A percentile compares a stretch with the other conserved stretches of the same genome.
Evolutionary conservation across 2,329 filamentous ascomycete genomes (phyloP).

Genomic region (Nemania sp.): DNA sequence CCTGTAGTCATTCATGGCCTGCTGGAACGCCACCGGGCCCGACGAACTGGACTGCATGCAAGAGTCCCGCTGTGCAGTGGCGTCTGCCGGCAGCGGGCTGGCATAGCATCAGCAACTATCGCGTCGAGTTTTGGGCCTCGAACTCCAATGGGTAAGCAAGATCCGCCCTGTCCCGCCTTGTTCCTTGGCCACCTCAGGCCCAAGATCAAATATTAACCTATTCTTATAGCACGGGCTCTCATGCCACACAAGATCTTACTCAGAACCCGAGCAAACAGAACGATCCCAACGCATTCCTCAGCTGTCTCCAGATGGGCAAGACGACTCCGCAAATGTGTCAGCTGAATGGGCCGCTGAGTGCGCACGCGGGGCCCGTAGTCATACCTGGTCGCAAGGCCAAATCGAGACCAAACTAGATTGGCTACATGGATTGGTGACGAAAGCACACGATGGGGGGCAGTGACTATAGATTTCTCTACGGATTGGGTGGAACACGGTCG

Average conservation of each 20-base stretch:
- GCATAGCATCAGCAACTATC: constrained; percentile 8
- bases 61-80: constrained; percentile 16
- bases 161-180: neutral
- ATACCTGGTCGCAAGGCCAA: constrained; percentile 11
- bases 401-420: constrained; percentile 3
- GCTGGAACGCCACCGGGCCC: constrained; percentile 5
- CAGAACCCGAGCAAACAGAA: neutral
- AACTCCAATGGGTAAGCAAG: constrained; percentile 10
- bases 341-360: constrained; percentile 15
- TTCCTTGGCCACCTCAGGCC: no score
- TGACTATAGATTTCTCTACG: no score
- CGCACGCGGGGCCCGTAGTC: constrained; percentile 10
- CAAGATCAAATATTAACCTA: neutral
- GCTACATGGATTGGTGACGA: no score
- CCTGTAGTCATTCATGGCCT: constrained; percentile 13
- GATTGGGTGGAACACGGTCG: no score
- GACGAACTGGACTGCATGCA: constrained; percentile 12
- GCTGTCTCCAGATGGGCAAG: constrained; percentile 24
- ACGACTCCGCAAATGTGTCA: constrained; percentile 9
- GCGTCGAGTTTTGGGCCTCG: constrained; percentile 13
- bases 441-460: no score
- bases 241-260: constrained; percentile 17
- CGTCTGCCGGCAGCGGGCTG: constrained; percentile 13
- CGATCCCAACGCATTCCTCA: constrained; percentile 19
- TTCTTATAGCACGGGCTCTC: constrained; percentile 6